Percentiles rank a stretch among this genome's conserved stretches.
phyloP scores from a whole-genome alignment of 2,329 filamentous ascomycete genomes.

The Fusarium xylarioides region DNA sequence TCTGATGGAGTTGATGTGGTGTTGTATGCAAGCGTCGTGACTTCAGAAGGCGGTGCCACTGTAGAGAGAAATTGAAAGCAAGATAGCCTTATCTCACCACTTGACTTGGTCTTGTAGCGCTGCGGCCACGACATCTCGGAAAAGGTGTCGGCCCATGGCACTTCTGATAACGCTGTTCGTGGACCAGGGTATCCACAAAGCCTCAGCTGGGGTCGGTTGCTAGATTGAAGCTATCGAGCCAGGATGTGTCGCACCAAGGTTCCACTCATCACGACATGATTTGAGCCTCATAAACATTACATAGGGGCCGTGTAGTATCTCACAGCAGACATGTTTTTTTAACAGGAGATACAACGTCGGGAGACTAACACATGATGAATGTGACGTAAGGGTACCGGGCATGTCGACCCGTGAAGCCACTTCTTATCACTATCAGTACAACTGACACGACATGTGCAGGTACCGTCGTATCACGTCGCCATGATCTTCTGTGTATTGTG shows the following conservation, averaged over 20 bases:
- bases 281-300: slow-evolving; percentile 28
- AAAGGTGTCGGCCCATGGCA: slow-evolving; percentile 13
- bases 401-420: not conserved
- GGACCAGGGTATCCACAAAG: slow-evolving; percentile 17
- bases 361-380: not conserved
- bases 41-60: not conserved
- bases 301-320: not conserved
- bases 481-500: not conserved
- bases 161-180: not conserved
- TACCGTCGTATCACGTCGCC: not conserved
- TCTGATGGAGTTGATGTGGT: not conserved
- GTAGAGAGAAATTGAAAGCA: not conserved
- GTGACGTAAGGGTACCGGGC: not conserved
- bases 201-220: not conserved
- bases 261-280: slow-evolving; percentile 30
- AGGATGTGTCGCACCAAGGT: slow-evolving; percentile 23
- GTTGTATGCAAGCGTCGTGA: not conserved
- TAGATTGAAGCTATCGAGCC: slow-evolving; percentile 31
- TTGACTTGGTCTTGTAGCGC: not conserved
- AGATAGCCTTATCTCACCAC: not conserved
- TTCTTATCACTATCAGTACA: not conserved
- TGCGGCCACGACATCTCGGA: not conserved
- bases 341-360: not conserved
- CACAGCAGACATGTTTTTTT: not conserved
- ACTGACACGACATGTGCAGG: not conserved